These are phyloP conservation scores for Domatiomyces catenatus DNA, from an alignment of 2,329 filamentous ascomycete genomes.

Conservation along the genomic window DNA sequence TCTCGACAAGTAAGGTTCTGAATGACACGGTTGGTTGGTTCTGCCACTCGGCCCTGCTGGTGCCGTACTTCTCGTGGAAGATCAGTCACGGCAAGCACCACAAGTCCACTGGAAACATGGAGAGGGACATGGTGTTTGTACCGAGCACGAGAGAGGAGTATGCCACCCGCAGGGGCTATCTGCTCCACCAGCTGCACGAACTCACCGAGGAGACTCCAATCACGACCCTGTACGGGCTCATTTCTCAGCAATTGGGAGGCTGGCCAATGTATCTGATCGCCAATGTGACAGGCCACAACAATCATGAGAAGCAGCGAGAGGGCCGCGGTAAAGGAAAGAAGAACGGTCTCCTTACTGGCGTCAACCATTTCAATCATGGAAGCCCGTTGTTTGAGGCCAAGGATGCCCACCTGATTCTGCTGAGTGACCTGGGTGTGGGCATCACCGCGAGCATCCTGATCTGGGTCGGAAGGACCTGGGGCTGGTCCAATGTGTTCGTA, in stretches of 20 bases:
- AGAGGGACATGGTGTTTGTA: conserved; percentile 98
- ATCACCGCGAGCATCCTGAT: conserved; percentile 48
- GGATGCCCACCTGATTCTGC: conserved; percentile 70
- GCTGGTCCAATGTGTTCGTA: conserved; percentile 71
- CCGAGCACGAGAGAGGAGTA: conserved; percentile 76
- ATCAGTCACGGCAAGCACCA: conserved; percentile 98
- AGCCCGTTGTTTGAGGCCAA: conserved; percentile 85
- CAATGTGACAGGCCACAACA: conserved; percentile 94
- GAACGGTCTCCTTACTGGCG: conserved; percentile 64
- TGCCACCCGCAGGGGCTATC: conserved; percentile 55
- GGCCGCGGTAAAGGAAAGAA: conserved; percentile 84
- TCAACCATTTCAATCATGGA: conserved; percentile 86
- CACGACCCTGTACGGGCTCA: conserved; percentile 55
- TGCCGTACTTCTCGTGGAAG: conserved; percentile 99
- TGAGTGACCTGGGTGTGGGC: conserved; percentile 70
- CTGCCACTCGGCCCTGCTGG: conserved; percentile 72
- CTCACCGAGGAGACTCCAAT: conserved; percentile 90
- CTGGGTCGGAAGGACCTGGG: conserved; percentile 59
- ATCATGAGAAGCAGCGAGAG: conserved; percentile 78
- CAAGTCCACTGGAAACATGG: conserved; percentile 94
- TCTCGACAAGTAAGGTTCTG: conserved; percentile 77
- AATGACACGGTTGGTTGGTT: conserved; percentile 91
- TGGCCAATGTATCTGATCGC: conserved; percentile 83
- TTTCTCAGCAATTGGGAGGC: conserved; percentile 76
- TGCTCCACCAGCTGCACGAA: conserved; percentile 71